phyloP scores from a whole-genome alignment of 805 yeast genomes.

The Crinitomyces ghanaensis region DNA sequence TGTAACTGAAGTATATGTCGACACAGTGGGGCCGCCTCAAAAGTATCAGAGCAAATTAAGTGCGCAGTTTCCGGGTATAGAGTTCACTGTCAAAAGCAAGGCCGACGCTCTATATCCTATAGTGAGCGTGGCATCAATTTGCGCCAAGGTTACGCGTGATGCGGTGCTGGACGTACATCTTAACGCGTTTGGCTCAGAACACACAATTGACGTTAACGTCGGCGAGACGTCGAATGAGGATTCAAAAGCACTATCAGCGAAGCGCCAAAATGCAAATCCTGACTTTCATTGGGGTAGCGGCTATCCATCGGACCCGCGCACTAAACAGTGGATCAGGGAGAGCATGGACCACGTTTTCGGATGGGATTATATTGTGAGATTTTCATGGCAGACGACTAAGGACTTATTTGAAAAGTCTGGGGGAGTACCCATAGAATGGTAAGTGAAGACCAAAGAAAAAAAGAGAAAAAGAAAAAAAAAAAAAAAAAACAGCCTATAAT shows the following conservation, averaged over 20 bases:
- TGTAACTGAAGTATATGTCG: slow-evolving; percentile 68
- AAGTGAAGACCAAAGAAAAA: too few relatives aligned
- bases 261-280: slow-evolving; percentile 21
- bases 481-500: too few relatives aligned
- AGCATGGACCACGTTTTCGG: slow-evolving; percentile 69
- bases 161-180: slow-evolving; percentile 38
- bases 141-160: slow-evolving; percentile 95
- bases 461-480: too few relatives aligned
- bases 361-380: slow-evolving; percentile 69
- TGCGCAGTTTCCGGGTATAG: slow-evolving; percentile 53
- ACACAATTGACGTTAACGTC: slow-evolving; percentile 3
- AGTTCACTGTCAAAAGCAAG: slow-evolving; percentile 79
- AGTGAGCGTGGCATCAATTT: slow-evolving; percentile 89
- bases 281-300: slow-evolving; percentile 97
- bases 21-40: slow-evolving; percentile 94
- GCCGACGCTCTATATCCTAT: slow-evolving; percentile 90
- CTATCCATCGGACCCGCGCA: slow-evolving; percentile 86
- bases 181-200: slow-evolving; percentile 13
- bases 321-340: slow-evolving; percentile 60
- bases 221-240: too few relatives aligned
- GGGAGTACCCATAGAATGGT: slow-evolving; percentile 14
- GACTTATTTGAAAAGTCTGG: slow-evolving; percentile 43
- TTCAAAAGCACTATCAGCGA: slow-evolving; percentile 8
- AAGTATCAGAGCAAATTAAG: slow-evolving; percentile 69
- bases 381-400: slow-evolving; percentile 89